Conservation (phyloP, 1,139 yeast genomes). For the Candida mesenterica region DNA sequence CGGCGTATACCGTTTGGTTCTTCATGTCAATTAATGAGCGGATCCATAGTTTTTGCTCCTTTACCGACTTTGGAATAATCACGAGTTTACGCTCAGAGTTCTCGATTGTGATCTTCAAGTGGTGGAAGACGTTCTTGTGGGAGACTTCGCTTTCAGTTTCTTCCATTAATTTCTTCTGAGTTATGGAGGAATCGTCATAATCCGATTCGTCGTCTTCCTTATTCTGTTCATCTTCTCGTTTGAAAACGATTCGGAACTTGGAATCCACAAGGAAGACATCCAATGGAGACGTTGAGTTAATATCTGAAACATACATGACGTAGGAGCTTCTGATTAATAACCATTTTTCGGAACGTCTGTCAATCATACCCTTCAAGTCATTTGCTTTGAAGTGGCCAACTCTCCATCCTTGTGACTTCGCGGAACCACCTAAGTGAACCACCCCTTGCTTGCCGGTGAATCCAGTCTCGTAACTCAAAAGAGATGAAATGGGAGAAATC, state of each 20-base stretch:
- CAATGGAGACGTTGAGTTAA: slow-evolving; percentile 80
- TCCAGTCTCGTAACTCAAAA: slow-evolving; percentile 79
- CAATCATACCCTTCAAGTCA: slow-evolving; percentile 81
- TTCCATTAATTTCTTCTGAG: slow-evolving; percentile 25
- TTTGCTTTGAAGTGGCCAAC: slow-evolving; percentile 83
- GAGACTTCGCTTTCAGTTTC: slow-evolving; percentile 21
- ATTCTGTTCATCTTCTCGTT: slow-evolving; percentile 40
- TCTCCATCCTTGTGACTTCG: slow-evolving; percentile 92
- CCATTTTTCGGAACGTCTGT: slow-evolving; percentile 92
- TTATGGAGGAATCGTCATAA: slow-evolving; percentile 40
- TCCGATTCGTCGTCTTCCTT: slow-evolving; percentile 45
- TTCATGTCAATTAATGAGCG: slow-evolving; percentile 71
- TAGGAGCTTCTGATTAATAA: slow-evolving; percentile 81
- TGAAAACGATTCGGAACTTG: slow-evolving; percentile 54
- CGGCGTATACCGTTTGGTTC: slow-evolving; percentile 67
- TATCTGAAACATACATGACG: slow-evolving; percentile 80
- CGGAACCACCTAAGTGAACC: slow-evolving; percentile 74
- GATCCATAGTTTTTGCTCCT: slow-evolving; percentile 74
- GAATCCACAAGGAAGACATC: slow-evolving; percentile 89
- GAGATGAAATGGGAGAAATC: slow-evolving; percentile 81
- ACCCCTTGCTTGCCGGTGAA: slow-evolving; percentile 89
- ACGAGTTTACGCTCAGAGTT: slow-evolving; percentile 79
- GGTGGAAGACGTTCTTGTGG: slow-evolving; percentile 35
- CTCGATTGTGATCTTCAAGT: slow-evolving; percentile 61
- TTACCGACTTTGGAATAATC: slow-evolving; percentile 69